These are phyloP conservation scores for Linnemannia exigua DNA, from an alignment of 192 early-diverging fungal species.

Conservation along the genomic window DNA sequence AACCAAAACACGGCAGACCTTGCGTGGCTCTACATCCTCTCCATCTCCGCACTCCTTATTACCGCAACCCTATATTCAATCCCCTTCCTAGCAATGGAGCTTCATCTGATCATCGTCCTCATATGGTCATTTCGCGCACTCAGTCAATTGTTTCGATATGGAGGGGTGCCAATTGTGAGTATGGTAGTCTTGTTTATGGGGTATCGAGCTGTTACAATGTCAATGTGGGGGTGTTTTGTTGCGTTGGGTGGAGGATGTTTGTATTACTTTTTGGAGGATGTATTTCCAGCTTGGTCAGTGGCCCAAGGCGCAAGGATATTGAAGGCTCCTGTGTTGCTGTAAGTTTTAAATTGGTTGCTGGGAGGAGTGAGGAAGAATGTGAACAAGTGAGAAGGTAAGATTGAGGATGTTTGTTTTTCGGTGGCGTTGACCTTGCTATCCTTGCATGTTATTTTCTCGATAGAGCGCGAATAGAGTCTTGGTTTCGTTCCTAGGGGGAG, in stretches of 20 bases:
- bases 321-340: neutral
- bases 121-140: neutral
- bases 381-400: neutral
- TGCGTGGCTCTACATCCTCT: neutral
- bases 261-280: neutral
- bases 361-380: no score
- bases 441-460: neutral
- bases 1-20: neutral
- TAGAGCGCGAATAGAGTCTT: neutral
- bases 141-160: neutral
- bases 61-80: neutral
- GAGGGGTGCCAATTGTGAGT: neutral
- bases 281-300: neutral
- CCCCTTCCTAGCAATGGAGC: neutral
- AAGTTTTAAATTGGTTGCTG: neutral
- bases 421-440: neutral
- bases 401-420: neutral
- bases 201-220: neutral
- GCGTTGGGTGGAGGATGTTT: neutral
- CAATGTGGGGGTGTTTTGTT: neutral
- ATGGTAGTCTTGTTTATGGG: neutral
- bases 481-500: neutral
- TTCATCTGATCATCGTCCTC: neutral
- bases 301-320: neutral
- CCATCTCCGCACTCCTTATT: neutral